Base-by-base conservation (phyloP, 257 asterid species). In the Solanum sejunctum region DNA sequence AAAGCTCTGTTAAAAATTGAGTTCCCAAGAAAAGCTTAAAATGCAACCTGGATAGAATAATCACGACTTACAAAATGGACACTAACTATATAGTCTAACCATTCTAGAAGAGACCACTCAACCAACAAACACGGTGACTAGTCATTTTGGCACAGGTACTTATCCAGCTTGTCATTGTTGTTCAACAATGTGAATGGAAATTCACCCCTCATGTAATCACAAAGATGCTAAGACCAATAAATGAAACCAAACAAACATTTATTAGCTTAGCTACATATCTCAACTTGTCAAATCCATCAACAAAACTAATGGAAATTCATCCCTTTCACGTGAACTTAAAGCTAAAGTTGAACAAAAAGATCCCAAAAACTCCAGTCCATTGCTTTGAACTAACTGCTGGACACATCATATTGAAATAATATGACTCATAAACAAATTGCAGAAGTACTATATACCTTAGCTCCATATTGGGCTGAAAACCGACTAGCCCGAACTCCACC, bases 401-500 rank as follows among this genome's bases (percentile, higher is more conserved):
- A 8, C 21, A 15, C 47, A 77, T 8, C 8, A 77, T 0, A 51
- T 17, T 6, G 36, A 39, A 26, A 64, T 7, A 69, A 56, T n/a
- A 52, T 0, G 10, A 41, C 67, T 23, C 78, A 12, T 47, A 10
- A 63, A 12, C 43, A 84, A 77, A 61, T 12, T 52, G 63, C 69
- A 83, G 70, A 73, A 54, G 64, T 21, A 21, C 49, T 8, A 32
- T n/a, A 55, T 85, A 94, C 99, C 98, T 96, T 96, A 69, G 98
- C 98, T 87, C 98, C 99, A 89, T 78, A 84, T 79, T 94, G 98
- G 9, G 99, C 98, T 15, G 99, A 94, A 90, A 96, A 96, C 8
- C 98, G 89, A 12, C 94, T 66, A 17, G 99, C 99, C 12, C 98
- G 97, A 84, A 96, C 99, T n/a, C 98, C 98, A 77, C 99, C 99